Percentiles rank a stretch among this genome's conserved stretches.
These are phyloP conservation scores for Calonectria naviculata DNA, from an alignment of 2,329 filamentous ascomycete genomes.

Conservation along the genomic window DNA sequence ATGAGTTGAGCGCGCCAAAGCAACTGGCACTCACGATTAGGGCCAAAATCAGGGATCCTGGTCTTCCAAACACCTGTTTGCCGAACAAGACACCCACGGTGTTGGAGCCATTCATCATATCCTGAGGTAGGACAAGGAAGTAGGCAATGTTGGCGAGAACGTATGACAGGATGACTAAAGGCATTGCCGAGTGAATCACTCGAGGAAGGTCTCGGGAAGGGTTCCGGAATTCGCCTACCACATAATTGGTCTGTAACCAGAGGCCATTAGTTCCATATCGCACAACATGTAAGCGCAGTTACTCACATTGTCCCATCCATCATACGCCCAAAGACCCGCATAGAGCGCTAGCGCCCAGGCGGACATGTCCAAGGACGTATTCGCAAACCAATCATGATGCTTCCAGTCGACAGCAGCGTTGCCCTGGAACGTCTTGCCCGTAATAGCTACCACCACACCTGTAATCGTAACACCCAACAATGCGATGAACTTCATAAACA, in stretches of 20 bases:
- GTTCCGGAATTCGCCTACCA: conserved; percentile 96
- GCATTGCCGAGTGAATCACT: conserved; percentile 97
- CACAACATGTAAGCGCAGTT: neutral
- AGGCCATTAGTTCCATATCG: conserved; percentile 14
- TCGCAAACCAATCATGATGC: conserved; percentile 86
- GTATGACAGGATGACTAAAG: conserved; percentile 90
- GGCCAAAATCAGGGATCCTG: conserved; percentile 85
- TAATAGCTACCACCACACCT: conserved; percentile 89
- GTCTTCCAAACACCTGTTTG: conserved; percentile 85
- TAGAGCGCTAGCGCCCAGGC: conserved; percentile 96
- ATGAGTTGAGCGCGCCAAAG: conserved; percentile 94
- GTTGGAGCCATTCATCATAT: conserved; percentile 86
- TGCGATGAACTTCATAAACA: conserved; percentile 97
- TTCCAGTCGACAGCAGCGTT: conserved; percentile 88
- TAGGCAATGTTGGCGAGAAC: conserved; percentile 93
- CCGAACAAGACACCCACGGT: conserved; percentile 98
- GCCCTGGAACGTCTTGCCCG: conserved; percentile 83
- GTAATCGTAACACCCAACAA: conserved; percentile 87
- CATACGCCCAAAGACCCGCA: conserved; percentile 96
- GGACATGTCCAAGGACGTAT: conserved; percentile 82
- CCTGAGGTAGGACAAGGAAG: conserved; percentile 89
- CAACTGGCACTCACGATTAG: conserved; percentile 92
- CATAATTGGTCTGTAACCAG: conserved; percentile 85
- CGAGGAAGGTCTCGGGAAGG: conserved; percentile 89
- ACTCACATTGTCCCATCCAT: conserved; percentile 97